phyloP scores from a whole-genome alignment of 139 green algal genomes.

The Trebouxia sp. region DNA sequence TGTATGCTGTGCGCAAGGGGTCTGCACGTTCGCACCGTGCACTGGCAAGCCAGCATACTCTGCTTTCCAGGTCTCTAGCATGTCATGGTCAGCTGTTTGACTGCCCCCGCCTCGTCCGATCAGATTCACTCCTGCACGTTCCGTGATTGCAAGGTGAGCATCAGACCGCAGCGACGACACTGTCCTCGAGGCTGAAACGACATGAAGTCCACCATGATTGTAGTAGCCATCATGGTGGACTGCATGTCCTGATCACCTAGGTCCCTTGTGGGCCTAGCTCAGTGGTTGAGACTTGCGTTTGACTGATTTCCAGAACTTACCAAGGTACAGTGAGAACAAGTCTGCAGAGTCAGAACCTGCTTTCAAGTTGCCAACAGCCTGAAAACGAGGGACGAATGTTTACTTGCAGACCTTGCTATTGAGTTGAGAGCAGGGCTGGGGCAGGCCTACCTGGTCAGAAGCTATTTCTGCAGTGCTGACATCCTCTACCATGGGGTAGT shows the following conservation, averaged over 20 bases:
- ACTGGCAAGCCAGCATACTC: not conserved
- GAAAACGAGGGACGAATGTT: no score
- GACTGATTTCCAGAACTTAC: slow-evolving; percentile 14
- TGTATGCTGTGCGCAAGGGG: no score
- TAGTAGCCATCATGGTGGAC: no score
- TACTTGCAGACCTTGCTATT: no score
- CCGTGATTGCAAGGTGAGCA: not conserved
- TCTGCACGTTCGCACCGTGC: not conserved
- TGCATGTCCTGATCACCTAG: no score
- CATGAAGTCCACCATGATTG: no score
- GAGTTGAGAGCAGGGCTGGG: no score
- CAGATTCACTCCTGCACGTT: slow-evolving; percentile 8
- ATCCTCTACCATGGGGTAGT: not conserved
- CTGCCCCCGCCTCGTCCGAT: not conserved
- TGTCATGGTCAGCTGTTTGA: not conserved
- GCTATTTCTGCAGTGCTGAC: not conserved
- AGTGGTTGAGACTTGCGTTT: no score
- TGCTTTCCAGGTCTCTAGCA: not conserved
- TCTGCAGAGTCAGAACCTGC: not conserved
- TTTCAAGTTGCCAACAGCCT: not conserved
- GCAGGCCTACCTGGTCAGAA: not conserved
- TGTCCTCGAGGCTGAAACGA: no score
- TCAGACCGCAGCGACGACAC: not conserved
- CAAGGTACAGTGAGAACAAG: not conserved
- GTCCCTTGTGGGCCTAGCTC: no score